These are phyloP conservation scores for Drechslerella dactyloides DNA, from an alignment of 2,329 filamentous ascomycete genomes.

Conservation along the genomic window DNA sequence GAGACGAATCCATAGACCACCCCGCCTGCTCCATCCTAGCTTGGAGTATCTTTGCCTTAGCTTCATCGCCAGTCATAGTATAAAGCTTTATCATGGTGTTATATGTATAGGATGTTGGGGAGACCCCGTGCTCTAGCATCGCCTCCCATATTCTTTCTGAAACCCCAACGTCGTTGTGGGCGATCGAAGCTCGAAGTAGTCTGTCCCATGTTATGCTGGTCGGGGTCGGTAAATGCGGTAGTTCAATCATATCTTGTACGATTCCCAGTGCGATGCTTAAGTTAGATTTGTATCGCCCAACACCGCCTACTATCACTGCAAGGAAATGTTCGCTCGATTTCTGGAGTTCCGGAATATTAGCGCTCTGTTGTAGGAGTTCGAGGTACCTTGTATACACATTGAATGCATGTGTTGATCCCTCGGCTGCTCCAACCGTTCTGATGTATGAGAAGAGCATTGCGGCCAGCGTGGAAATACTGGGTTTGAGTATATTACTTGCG, in stretches of 20 bases:
- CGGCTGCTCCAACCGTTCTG: constrained; percentile 30
- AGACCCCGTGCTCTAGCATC: constrained; percentile 42
- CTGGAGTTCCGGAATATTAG: constrained; percentile 15
- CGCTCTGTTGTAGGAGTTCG: constrained; percentile 8
- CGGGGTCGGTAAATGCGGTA: constrained; percentile 24
- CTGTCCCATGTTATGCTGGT: constrained; percentile 37
- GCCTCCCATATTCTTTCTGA: constrained; percentile 45
- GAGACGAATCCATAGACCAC: constrained; percentile 20
- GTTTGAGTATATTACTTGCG: constrained; percentile 11
- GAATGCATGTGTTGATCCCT: constrained; percentile 41
- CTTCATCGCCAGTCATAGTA: constrained; percentile 13
- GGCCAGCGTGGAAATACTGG: constrained; percentile 21
- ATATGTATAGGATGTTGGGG: constrained; percentile 36
- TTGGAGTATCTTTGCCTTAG: constrained; percentile 15
- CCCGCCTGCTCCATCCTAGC: constrained; percentile 15
- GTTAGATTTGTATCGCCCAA: constrained; percentile 38
- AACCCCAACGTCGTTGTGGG: constrained; percentile 19
- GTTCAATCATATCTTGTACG: constrained; percentile 49
- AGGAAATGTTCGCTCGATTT: constrained; percentile 31
- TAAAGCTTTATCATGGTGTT: constrained; percentile 34
- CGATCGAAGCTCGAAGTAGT: constrained; percentile 28
- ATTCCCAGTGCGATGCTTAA: constrained; percentile 35
- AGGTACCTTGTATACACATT: constrained; percentile 33
- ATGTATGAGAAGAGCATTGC: constrained; percentile 47
- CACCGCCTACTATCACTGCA: constrained; percentile 25